Evolutionary conservation across 2,329 filamentous ascomycete genomes (phyloP), one percentile per base, ranked within the genome.

Genomic region (Colletotrichum spaethianum): DNA sequence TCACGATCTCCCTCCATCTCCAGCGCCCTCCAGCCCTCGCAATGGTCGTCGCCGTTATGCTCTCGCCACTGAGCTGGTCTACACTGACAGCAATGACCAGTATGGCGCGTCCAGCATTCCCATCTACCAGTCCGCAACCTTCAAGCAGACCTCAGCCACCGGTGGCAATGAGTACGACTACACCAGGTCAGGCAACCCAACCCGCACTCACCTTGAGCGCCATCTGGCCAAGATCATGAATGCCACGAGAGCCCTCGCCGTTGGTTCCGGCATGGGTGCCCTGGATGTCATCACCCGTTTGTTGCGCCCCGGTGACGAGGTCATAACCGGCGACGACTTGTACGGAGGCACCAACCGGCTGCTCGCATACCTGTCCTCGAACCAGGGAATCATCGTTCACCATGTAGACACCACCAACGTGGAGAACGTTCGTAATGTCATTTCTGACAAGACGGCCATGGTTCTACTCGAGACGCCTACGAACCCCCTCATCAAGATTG

Each of bases 161-260:
- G 94, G 94, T 72, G 94, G 94, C 72, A 87, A 90, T 79, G 95
- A 98, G 83, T 99, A 98, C 83, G 96, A 99, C 86, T 99, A 99
- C 86, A 98, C 96, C 72, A 94, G 97, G 73, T 98, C 95, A 44
- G 96, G 96, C 68, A 99, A 99, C 82, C 96, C 96, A 23, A 99
- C 96, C 70, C 91, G 96, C 75, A 97, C 96, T 42, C 96, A 99
- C 80, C 90, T 99, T 74, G 96, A 99, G 86, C 92, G 96, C 71
- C 96, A 99, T 83, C 87, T 99, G 77, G 96, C 97, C 79, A 99
- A 99, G 89, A 97, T 99, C 81, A 99, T 99, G 97, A 95, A 94
- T 77, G 96, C 96, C 56, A 91, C 92, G 78, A 93, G 97, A 68
- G 94, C 94, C 12, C 90, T 99, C 62, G 96, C 97, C 60, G 96